phyloP scores from a whole-genome alignment of 2,329 filamentous ascomycete species.

The Ophiocordyceps camponoti-leonardi region DNA sequence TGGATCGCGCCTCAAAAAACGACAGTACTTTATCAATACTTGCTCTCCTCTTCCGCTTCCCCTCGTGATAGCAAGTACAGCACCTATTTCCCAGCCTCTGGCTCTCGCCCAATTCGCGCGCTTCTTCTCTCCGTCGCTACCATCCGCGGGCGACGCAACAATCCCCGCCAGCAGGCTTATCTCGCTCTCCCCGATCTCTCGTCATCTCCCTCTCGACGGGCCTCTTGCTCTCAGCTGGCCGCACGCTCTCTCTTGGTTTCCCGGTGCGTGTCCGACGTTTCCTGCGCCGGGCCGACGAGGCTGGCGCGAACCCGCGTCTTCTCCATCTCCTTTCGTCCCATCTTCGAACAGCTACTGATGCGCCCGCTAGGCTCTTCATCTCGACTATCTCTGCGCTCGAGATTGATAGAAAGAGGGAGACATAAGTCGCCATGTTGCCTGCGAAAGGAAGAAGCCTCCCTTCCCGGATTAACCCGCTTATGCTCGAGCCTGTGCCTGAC shows the following conservation, averaged over 20 bases:
- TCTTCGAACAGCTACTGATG: background rate
- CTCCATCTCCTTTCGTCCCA: background rate
- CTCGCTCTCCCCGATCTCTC: background rate
- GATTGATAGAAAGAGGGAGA: conserved; percentile 1
- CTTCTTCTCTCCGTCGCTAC: background rate
- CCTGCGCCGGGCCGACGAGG: background rate
- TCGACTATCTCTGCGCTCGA: conserved; percentile 1
- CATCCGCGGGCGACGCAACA: background rate
- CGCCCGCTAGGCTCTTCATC: background rate
- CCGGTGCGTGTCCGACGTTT: background rate
- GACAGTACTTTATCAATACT: background rate
- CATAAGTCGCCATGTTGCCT: conserved; percentile 17
- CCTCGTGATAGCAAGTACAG: background rate
- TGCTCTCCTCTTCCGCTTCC: background rate
- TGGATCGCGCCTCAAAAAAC: background rate
- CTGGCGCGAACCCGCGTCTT: background rate
- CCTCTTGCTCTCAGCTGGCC: background rate
- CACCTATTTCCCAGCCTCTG: background rate
- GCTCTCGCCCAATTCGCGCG: background rate
- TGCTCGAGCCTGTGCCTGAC: conserved; percentile 43
- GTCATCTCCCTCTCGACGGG: background rate
- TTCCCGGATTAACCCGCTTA: conserved; percentile 44
- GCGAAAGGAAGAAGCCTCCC: conserved; percentile 32
- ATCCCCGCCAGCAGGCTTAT: background rate
- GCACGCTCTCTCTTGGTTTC: background rate